Base-by-base conservation (phyloP, 1,284 basidiomycete genomes). In the Xanthoconium separans region DNA sequence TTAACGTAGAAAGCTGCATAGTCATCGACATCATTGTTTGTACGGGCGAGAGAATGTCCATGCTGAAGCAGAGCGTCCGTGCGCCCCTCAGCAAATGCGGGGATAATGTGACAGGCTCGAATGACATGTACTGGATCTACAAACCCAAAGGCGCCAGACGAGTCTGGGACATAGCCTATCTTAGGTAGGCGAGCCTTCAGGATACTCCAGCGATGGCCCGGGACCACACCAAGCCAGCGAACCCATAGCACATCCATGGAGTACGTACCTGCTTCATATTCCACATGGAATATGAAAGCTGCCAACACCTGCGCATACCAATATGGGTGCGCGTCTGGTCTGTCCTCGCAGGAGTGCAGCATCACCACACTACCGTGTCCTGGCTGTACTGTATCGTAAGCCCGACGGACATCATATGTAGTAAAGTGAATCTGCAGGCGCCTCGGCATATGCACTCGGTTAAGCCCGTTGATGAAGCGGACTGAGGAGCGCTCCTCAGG, bases 21-120 rank as follows among this genome's bases (percentile, higher is more conserved):
- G 27, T 47, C 18, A 13, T 47, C 36, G 3, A 13, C 4, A 2
- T 39, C 18, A 8, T 20, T 6, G 16, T 39, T 29, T 37, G 8
- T 13, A 13, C 31, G 7, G 15, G 15, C 31, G 2, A 50, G 15
- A 9, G 48, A 50, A 4, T 1, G 10, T 11, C 48, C 22, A 7
- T 4, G 31, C 1, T 1, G 15, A 27, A 50, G 40, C 3, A 55
- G 27, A 0, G 12, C 30, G 3, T 36, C 18, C 1, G 51, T 56
- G 0, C 7, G 10, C 3, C 55, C 56, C 1, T 57, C 44, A 1
- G 34, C 30, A 11, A 58, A 58, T 0, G 8, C 47, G 2, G 55
- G 56, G 6, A 57, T 57, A 0, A 57, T 5, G n/a, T 57, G 47
- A 18, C 55, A 58, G 0, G 39, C 43, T 3, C 4, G 44, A 7